Conservation (phyloP, 441 rosid genomes). For the Euphorbia schlechtendalii region DNA sequence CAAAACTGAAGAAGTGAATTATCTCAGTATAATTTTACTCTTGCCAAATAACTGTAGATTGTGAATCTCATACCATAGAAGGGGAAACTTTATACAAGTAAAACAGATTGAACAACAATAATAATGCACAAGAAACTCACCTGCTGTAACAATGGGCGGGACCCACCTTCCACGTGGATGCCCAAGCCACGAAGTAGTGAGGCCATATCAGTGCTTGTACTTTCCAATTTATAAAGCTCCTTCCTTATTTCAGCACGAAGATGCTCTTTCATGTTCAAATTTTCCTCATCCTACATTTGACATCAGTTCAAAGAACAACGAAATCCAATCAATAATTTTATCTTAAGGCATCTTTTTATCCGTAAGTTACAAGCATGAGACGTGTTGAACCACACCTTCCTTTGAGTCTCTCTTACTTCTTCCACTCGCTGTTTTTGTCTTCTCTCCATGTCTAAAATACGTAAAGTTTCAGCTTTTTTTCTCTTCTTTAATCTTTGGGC, state of each 20-base stretch:
- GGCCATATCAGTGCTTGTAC: constrained; percentile 49
- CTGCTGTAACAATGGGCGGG: constrained; percentile 43
- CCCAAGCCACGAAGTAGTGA: constrained; percentile 71
- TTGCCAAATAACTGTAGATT: no score
- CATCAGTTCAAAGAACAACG: constrained; percentile 14
- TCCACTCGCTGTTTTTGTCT: constrained; percentile 75
- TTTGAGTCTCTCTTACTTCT: constrained; percentile 82
- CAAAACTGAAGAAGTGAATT: no score
- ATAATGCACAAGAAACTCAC: constrained; percentile 33
- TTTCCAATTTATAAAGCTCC: constrained; percentile 54
- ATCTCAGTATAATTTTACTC: no score
- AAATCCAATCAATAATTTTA: neutral
- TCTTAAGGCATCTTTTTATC: neutral
- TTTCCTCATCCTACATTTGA: constrained; percentile 59
- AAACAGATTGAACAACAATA: no score
- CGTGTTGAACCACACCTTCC: constrained; percentile 44
- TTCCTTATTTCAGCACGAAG: constrained; percentile 52
- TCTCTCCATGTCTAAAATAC: constrained; percentile 70
- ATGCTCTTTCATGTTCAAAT: constrained; percentile 65
- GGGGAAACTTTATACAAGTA: no score
- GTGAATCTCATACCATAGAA: no score
- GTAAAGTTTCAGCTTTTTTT: constrained; percentile 50
- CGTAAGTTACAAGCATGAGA: neutral
- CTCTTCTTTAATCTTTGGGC: constrained; percentile 62
- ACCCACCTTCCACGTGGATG: constrained; percentile 48